A percentile compares a stretch with the other conserved stretches of the same genome.
Conservation (phyloP, 1,284 basidiomycete genomes). For the Veloboletus limbatus region DNA sequence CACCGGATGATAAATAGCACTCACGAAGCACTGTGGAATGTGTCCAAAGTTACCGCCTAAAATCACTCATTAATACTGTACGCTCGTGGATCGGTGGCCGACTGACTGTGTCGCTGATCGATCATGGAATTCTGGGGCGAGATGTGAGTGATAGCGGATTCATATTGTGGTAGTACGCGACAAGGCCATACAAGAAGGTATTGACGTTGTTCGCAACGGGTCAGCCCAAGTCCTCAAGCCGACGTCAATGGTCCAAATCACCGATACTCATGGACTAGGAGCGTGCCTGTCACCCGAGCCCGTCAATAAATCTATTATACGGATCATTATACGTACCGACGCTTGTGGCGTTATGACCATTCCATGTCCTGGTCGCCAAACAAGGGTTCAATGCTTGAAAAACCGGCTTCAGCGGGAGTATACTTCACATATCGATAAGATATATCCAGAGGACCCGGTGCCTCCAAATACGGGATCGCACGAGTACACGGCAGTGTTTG, state of each 20-base stretch:
- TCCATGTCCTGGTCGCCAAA: background rate
- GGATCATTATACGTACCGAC: constrained; percentile 9
- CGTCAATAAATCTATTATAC: background rate
- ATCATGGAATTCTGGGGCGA: constrained; percentile 43
- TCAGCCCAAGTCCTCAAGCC: background rate
- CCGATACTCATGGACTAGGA: constrained; percentile 36
- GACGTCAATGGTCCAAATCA: background rate
- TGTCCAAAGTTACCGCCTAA: constrained; percentile 41
- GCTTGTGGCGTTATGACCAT: constrained; percentile 13
- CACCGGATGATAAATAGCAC: background rate
- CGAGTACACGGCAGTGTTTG: background rate
- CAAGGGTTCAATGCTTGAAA: background rate
- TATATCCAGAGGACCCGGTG: background rate
- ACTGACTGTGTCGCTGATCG: constrained; percentile 23
- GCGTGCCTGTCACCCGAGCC: constrained; percentile 29
- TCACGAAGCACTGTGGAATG: constrained; percentile 39
- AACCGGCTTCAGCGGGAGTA: background rate
- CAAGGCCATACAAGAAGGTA: constrained; percentile 50
- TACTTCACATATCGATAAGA: background rate
- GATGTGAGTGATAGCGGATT: background rate
- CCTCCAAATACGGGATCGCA: background rate
- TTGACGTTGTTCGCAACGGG: constrained; percentile 37
- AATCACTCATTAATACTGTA: background rate
- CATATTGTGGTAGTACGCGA: constrained; percentile 41
- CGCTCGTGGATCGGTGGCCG: too few species aligned